Conservation (phyloP, 1,284 basidiomycete species). For the Abortiporus biennis region DNA sequence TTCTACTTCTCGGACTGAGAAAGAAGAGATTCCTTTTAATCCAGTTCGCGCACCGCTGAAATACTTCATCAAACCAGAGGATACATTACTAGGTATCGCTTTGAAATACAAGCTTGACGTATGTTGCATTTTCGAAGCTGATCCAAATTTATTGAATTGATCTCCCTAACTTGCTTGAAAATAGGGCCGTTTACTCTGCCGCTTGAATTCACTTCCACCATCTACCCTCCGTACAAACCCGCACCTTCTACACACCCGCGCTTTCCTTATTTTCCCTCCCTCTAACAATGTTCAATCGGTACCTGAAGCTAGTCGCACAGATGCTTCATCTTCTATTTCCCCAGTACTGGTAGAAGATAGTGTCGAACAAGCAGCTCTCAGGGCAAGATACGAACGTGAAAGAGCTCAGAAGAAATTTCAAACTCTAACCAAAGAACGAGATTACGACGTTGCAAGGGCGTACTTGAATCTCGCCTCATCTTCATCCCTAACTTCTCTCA, state of each 20-base stretch:
- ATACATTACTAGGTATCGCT: constrained; percentile 64
- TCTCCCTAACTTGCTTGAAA: neutral
- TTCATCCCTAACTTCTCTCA: constrained; percentile 18
- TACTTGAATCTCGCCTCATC: constrained; percentile 62
- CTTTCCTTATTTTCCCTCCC: constrained; percentile 46
- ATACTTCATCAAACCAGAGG: constrained; percentile 53
- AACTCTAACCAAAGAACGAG: constrained; percentile 60
- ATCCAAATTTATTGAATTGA: constrained; percentile 3
- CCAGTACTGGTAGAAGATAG: too few species aligned
- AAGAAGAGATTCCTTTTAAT: neutral
- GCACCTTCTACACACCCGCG: constrained; percentile 67
- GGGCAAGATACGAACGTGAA: constrained; percentile 41
- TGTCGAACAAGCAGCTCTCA: constrained; percentile 26
- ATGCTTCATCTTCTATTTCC: constrained; percentile 9
- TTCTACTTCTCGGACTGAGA: neutral
- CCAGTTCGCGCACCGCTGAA: constrained; percentile 17
- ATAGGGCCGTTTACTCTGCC: constrained; percentile 54
- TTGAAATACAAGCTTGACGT: constrained; percentile 58
- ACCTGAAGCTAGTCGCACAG: too few species aligned
- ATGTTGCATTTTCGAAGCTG: constrained; percentile 23
- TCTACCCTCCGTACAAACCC: constrained; percentile 66
- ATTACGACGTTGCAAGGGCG: constrained; percentile 57
- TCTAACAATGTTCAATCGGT: constrained; percentile 19
- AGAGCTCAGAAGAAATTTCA: constrained; percentile 56
- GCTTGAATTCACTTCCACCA: constrained; percentile 56